Evolutionary conservation across 306 rosid species (phyloP).

Genomic region (Fragaria ananassa): DNA sequence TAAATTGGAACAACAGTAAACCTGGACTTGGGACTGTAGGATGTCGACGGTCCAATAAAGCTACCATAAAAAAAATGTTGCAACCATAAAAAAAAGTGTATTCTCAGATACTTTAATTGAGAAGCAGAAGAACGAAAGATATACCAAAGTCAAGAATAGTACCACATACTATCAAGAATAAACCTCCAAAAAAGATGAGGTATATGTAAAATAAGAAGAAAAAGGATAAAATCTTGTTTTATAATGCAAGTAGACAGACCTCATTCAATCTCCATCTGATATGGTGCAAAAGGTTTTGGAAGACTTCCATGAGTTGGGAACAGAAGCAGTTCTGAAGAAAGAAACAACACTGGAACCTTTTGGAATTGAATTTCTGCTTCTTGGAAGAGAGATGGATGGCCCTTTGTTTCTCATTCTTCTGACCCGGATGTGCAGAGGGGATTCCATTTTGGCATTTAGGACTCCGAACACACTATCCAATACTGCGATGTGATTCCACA

Average conservation of each 20-base stretch:
- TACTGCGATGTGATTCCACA: not conserved
- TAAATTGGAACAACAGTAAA: not conserved
- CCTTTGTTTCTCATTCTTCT: not conserved
- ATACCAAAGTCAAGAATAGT: not conserved
- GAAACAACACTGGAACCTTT: not conserved
- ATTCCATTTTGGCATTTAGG: no score
- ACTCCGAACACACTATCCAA: no score
- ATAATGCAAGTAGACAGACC: not conserved
- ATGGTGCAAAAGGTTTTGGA: not conserved
- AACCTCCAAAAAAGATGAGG: not conserved
- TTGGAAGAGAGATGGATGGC: not conserved
- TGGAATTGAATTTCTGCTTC: not conserved
- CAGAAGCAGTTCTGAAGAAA: not conserved
- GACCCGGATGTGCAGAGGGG: not conserved
- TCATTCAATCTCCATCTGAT: not conserved
- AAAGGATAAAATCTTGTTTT: not conserved
- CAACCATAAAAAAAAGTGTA: not conserved
- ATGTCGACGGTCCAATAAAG: not conserved
- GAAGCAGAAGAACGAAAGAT: not conserved
- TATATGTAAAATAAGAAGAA: not conserved
- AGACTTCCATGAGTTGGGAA: not conserved
- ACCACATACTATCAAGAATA: not conserved
- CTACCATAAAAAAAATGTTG: not conserved
- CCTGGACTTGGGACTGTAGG: not conserved
- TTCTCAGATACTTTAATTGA: not conserved